A percentile compares a stretch with the other conserved stretches of the same genome.
Evolutionary conservation across 805 yeast species (phyloP).

Genomic region (Metschnikowia borealis): DNA sequence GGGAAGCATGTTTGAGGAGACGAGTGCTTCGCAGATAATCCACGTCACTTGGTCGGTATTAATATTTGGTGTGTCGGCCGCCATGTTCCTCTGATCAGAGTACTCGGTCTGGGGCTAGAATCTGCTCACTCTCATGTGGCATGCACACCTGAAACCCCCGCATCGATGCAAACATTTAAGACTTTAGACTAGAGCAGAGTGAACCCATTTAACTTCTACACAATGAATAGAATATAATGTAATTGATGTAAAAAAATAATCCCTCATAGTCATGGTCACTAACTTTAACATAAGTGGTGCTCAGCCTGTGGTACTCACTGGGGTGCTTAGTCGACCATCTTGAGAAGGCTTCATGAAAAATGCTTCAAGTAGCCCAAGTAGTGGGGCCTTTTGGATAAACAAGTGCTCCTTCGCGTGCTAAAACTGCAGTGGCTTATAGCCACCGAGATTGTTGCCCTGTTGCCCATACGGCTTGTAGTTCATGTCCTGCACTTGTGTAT

Average conservation of each 20-base stretch:
- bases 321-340: background rate
- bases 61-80: background rate
- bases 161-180: too few relatives aligned
- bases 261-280: background rate
- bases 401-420: background rate
- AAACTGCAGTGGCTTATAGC: slow-evolving; percentile 13
- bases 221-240: background rate
- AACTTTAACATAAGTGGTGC: background rate
- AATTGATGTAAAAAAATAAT: background rate
- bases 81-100: background rate
- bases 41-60: slow-evolving; percentile 7
- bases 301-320: slow-evolving; percentile 1
- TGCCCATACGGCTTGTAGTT: slow-evolving; percentile 7
- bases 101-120: background rate
- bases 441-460: slow-evolving; percentile 4
- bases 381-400: background rate
- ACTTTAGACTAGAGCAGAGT: background rate
- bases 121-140: too few relatives aligned
- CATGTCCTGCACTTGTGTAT: slow-evolving; percentile 3
- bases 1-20: slow-evolving; percentile 17
- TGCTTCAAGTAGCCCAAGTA: background rate
- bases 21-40: slow-evolving; percentile 7
- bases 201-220: background rate
- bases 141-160: background rate
- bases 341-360: background rate